Percentiles rank a stretch among this genome's conserved stretches.
These are phyloP conservation scores for Limnanthes douglasii DNA, from an alignment of 345 rosid genomes.

Conservation along the genomic window DNA sequence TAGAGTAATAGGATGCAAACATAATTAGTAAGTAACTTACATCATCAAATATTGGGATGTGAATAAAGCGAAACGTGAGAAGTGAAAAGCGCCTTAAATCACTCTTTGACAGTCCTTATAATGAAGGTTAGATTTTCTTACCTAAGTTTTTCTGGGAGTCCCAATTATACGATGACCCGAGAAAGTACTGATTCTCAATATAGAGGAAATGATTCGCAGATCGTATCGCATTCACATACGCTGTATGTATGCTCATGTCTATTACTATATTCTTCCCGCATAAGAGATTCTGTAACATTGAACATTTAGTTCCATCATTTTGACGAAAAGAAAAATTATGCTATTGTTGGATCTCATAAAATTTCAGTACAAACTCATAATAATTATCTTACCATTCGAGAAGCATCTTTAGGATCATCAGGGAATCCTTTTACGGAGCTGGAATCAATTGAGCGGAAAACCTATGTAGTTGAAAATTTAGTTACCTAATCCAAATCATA, in stretches of 20 bases:
- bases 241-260: conserved; percentile 85
- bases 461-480: no score
- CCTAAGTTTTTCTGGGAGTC: conserved; percentile 58
- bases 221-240: conserved; percentile 77
- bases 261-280: conserved; percentile 84
- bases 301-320: conserved; percentile 2
- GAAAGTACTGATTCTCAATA: conserved; percentile 87
- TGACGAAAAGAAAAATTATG: no score
- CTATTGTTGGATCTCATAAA: no score
- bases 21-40: no score
- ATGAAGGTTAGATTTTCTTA: conserved; percentile 15
- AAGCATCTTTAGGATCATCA: conserved; percentile 54
- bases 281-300: conserved; percentile 41
- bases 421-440: conserved; percentile 83
- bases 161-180: conserved; percentile 91
- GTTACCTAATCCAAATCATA: no score
- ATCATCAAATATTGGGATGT: no score
- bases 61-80: no score
- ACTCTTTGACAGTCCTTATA: no score
- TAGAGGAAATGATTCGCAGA: conserved; percentile 78
- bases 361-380: conserved; percentile 4
- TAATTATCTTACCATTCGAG: conserved; percentile 36
- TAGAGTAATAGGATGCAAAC: no score
- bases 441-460: conserved; percentile 91
- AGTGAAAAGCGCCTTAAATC: no score